Evolutionary conservation across 805 yeast species (phyloP).

Genomic region (Candida bentonensis): DNA sequence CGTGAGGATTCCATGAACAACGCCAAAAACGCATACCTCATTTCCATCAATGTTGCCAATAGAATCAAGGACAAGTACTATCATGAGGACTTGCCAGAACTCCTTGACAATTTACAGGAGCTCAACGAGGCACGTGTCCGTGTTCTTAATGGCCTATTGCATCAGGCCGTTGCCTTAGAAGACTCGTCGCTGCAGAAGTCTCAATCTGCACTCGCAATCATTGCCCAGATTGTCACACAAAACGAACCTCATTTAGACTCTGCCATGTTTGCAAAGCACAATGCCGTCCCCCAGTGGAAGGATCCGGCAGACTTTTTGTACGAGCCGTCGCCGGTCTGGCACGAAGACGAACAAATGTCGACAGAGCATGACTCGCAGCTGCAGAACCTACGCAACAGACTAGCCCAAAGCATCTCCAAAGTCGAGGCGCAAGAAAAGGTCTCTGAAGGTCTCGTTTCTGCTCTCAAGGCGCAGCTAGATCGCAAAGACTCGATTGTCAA

Average conservation of each 20-base stretch:
- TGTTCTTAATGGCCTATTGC: slow-evolving; percentile 55
- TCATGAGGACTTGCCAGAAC: slow-evolving; percentile 86
- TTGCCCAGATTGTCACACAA: slow-evolving; percentile 45
- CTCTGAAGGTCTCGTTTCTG: slow-evolving; percentile 8
- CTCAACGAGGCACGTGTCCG: slow-evolving; percentile 66
- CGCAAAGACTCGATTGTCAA: slow-evolving; percentile 3
- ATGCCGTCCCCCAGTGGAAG: slow-evolving; percentile 48
- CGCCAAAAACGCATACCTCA: slow-evolving; percentile 71
- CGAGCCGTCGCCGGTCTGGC: slow-evolving; percentile 90
- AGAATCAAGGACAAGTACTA: slow-evolving; percentile 84
- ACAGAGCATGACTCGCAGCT: slow-evolving; percentile 29
- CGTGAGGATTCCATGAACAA: slow-evolving; percentile 71
- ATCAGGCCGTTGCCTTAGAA: slow-evolving; percentile 49
- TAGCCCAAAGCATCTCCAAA: slow-evolving; percentile 19
- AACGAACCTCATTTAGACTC: slow-evolving; percentile 67
- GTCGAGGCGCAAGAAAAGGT: slow-evolving; percentile 11
- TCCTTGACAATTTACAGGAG: slow-evolving; percentile 71
- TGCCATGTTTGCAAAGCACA: slow-evolving; percentile 88
- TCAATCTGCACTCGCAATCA: slow-evolving; percentile 30
- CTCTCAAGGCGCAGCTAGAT: slow-evolving; percentile 8
- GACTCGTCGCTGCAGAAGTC: slow-evolving; percentile 34
- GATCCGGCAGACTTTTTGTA: slow-evolving; percentile 81
- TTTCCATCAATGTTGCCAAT: slow-evolving; percentile 73
- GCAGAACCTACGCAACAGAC: slow-evolving; percentile 21
- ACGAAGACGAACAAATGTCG: slow-evolving; percentile 72